Evolutionary conservation across 305 asterid species (phyloP).

Genomic region (Striga hermonthica): DNA sequence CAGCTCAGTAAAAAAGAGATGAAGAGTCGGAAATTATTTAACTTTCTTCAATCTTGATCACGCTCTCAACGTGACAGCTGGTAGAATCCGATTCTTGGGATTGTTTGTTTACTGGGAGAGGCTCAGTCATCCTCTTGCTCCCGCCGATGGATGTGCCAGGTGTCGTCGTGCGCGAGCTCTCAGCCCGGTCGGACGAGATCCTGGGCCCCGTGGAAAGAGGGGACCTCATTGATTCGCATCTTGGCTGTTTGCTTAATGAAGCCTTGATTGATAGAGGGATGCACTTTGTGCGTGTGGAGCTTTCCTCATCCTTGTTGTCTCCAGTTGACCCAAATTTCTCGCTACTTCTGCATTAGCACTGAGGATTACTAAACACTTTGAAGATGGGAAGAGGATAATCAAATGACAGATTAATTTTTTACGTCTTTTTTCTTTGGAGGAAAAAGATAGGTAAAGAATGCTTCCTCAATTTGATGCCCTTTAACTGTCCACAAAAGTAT

Average conservation of each 20-base stretch:
- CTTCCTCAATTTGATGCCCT: neutral
- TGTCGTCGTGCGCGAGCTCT: conserved; percentile 53
- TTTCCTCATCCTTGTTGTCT: conserved; percentile 47
- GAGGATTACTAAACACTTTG: neutral
- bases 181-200: conserved; percentile 65
- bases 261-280: conserved; percentile 76
- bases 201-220: conserved; percentile 80
- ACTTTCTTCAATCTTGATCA: conserved; percentile 94
- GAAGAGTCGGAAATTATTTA: conserved; percentile 38
- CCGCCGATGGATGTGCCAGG: conserved; percentile 59
- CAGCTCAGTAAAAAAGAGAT: neutral
- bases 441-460: neutral
- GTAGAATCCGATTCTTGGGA: neutral
- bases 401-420: neutral
- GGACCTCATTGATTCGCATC: conserved; percentile 86
- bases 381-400: neutral
- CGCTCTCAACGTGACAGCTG: conserved; percentile 48
- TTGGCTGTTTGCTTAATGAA: conserved; percentile 70
- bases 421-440: too few relatives aligned
- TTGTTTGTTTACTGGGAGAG: conserved; percentile 39
- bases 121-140: conserved; percentile 73
- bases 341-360: conserved; percentile 45
- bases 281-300: conserved; percentile 60
- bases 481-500: conserved; percentile 4
- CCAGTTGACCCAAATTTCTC: conserved; percentile 50